These are phyloP conservation scores for Rhodotorula diobovata DNA, from an alignment of 768 basidiomycete species.

Conservation along the genomic window DNA sequence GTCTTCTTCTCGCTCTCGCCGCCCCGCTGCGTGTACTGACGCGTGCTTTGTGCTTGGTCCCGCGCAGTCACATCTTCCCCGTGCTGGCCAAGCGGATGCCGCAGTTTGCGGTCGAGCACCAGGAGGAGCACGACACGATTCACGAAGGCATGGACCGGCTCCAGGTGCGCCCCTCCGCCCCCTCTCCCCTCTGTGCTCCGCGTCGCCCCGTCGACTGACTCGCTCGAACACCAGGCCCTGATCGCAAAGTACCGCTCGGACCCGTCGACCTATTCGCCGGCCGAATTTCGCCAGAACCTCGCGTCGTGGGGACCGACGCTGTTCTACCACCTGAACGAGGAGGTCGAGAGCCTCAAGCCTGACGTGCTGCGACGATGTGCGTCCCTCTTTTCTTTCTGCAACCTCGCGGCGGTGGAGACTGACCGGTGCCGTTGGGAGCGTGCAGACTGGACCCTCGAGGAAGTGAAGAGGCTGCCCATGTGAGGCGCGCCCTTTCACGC, in stretches of 20 bases:
- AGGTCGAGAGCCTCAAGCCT: slow-evolving; percentile 23
- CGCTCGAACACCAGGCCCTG: not conserved
- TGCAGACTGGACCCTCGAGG: slow-evolving; percentile 23
- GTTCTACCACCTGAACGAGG: slow-evolving; percentile 41
- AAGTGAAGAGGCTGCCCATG: slow-evolving; percentile 18
- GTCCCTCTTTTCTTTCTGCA: not conserved
- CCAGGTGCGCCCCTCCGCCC: not conserved
- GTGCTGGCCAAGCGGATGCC: slow-evolving; percentile 48
- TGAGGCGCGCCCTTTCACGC: not conserved
- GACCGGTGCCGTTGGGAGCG: too few species aligned
- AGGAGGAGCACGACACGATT: slow-evolving; percentile 47
- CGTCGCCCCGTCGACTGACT: not conserved
- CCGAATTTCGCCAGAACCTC: slow-evolving; percentile 43
- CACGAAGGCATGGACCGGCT: slow-evolving; percentile 41
- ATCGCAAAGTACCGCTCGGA: slow-evolving; percentile 36
- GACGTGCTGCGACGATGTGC: slow-evolving; percentile 34
- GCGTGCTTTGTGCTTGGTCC: too few species aligned
- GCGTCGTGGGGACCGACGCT: slow-evolving; percentile 45
- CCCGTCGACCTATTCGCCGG: slow-evolving; percentile 43
- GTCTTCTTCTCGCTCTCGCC: not conserved
- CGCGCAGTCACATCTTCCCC: slow-evolving; percentile 45
- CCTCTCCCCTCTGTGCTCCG: not conserved
- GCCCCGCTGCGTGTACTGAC: too few species aligned
- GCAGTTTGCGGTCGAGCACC: slow-evolving; percentile 47
- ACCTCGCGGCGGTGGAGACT: too few species aligned